Evolutionary conservation across 768 basidiomycete species (phyloP).

Genomic region (Amanita polypyramis): DNA sequence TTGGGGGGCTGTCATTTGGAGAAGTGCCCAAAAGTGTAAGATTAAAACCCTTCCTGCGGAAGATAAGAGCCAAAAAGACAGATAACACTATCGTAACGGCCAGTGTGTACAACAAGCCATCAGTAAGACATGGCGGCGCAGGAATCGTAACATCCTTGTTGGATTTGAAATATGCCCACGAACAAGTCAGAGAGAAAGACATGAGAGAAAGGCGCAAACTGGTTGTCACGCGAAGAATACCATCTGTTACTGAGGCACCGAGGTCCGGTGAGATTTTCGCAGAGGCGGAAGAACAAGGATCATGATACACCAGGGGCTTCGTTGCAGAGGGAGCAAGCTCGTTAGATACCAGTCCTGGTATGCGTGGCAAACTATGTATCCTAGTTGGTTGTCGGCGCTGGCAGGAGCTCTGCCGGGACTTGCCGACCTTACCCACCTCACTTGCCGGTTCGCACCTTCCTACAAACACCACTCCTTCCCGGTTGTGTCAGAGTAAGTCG

Average conservation of each 20-base stretch:
- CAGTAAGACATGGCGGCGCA: no score
- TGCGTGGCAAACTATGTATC: no score
- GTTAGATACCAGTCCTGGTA: not conserved
- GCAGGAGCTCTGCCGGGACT: slow-evolving; percentile 3
- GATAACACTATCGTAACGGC: not conserved
- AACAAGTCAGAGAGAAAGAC: not conserved
- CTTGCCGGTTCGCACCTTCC: not conserved
- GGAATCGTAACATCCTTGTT: not conserved
- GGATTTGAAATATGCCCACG: not conserved
- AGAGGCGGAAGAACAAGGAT: no score
- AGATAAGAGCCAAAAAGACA: not conserved
- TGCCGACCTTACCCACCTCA: slow-evolving; percentile 1
- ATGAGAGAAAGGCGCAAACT: not conserved
- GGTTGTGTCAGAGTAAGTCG: not conserved
- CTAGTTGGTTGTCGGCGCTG: not conserved
- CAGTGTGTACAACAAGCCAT: not conserved
- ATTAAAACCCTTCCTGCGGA: not conserved
- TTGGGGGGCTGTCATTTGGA: slow-evolving; percentile 8
- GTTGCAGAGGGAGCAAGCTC: no score
- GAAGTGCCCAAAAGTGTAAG: no score
- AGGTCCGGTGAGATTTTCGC: no score
- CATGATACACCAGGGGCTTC: no score
- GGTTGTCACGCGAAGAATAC: not conserved
- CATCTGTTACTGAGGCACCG: no score
- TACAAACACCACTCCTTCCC: not conserved